These are phyloP conservation scores for Penicillium flavigenum DNA, from an alignment of 495 filamentous ascomycete species.

Conservation along the genomic window DNA sequence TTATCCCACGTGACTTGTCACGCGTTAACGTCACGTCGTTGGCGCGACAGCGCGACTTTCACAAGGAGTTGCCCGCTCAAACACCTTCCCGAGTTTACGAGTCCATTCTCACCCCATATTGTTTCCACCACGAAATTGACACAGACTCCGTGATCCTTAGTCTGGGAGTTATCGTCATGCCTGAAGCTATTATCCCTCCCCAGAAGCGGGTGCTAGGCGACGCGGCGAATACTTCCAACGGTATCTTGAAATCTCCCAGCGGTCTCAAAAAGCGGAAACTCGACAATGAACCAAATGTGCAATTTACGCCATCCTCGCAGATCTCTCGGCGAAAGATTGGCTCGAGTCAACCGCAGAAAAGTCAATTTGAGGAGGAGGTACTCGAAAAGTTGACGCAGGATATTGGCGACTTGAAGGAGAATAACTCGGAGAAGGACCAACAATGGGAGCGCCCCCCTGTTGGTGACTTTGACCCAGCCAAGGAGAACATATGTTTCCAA, in stretches of 20 bases:
- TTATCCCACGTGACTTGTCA: slow-evolving; percentile 30
- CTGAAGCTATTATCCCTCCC: slow-evolving; percentile 47
- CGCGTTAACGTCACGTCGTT: slow-evolving; percentile 33
- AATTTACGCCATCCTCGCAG: slow-evolving; percentile 59
- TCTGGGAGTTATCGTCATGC: slow-evolving; percentile 42
- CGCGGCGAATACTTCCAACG: slow-evolving; percentile 52
- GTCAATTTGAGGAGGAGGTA: slow-evolving; percentile 89
- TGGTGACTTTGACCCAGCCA: slow-evolving; percentile 67
- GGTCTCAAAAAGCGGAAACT: slow-evolving; percentile 77
- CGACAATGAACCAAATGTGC: slow-evolving; percentile 54
- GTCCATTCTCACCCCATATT: background rate
- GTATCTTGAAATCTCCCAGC: slow-evolving; percentile 47
- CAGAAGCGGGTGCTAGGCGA: slow-evolving; percentile 62
- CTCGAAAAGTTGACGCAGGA: slow-evolving; percentile 94
- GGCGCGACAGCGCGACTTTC: slow-evolving; percentile 27
- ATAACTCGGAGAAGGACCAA: slow-evolving; percentile 89
- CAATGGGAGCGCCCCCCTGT: slow-evolving; percentile 83
- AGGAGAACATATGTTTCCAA: slow-evolving; percentile 79
- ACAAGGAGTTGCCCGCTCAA: slow-evolving; percentile 16
- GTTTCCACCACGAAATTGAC: background rate
- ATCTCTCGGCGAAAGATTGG: slow-evolving; percentile 55
- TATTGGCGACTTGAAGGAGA: slow-evolving; percentile 76
- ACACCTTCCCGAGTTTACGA: slow-evolving; percentile 14
- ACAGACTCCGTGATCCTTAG: background rate
- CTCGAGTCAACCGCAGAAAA: slow-evolving; percentile 79